Conservation (phyloP, 78 protist species). For the Monosiga brevicollis region DNA sequence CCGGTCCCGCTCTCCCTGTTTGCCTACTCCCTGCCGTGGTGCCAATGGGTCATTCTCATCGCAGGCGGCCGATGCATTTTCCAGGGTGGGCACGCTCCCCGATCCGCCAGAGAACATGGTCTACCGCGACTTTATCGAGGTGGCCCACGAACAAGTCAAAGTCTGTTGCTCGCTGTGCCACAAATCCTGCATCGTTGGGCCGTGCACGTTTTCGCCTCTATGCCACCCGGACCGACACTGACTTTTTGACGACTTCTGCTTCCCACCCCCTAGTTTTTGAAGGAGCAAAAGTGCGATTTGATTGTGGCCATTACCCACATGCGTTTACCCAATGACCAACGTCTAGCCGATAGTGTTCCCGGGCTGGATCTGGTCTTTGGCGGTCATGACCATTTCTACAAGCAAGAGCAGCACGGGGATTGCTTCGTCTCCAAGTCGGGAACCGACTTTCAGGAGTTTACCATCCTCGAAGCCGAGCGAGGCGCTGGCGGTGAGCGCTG, state of each 20-base stretch:
- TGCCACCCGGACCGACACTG: constrained; percentile 5
- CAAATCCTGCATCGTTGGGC: too few relatives aligned
- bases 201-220: too few relatives aligned
- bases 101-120: neutral
- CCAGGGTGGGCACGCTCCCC: neutral
- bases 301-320: constrained; percentile 56
- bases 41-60: neutral
- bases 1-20: constrained; percentile 1
- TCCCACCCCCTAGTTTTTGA: neutral
- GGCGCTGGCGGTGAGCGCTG: too few relatives aligned
- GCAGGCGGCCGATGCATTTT: neutral
- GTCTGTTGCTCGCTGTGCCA: neutral
- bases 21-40: neutral
- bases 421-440: neutral
- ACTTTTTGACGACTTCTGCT: neutral
- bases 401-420: neutral
- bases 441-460: neutral
- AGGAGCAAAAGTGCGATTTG: neutral
- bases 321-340: constrained; percentile 33
- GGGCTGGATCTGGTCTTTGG: constrained; percentile 38
- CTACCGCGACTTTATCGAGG: neutral
- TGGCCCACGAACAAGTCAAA: neutral
- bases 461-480: neutral
- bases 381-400: constrained; percentile 41
- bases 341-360: neutral